Evolutionary conservation across 805 yeast genomes (phyloP), one percentile per base, ranked within the genome.

Genomic region (Cyberlindnera mycetangii): DNA sequence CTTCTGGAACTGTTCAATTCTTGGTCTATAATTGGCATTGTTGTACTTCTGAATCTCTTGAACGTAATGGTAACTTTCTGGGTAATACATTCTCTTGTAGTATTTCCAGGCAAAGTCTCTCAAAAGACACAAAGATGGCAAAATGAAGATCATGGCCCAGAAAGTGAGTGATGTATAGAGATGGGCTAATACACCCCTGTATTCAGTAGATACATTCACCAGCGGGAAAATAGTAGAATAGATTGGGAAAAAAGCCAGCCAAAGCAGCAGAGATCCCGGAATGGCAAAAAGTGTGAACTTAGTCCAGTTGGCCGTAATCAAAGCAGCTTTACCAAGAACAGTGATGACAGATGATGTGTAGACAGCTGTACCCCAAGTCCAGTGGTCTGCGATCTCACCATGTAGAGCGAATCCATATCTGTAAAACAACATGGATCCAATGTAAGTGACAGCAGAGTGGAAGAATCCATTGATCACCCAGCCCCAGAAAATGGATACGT

Each of bases 31-130:
- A 62, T 92, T 97, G 49, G 86, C 92, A 49, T 89, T 86, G 58
- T 92, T 90, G 66, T 83, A 89, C 68, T 93, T 93, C 66, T 93
- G 99, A 62, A 93, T 87, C 64, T 89, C 97, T 67, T 93, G 99
- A 32, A 92, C 97, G 58, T 86, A 82, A 67, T 93, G 99, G 63
- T 93, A 93, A 47, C 87, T 76, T 61, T 90, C 95, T 14, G 99
- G 99, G 48, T 72, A 75, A 71, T 89, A 89, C 76, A 87, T 87
- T 64, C 99, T 81, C 66, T 86, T 88, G 67, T 84, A 90, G 65
- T 86, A 93, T 64, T 93, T 93, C 97, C 98, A 93, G 1, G 86
- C 76, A 55, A 92, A 75, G 64, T 93, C 99, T 59, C 99, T 77
- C 42, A 87, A 53, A 45, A 93, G 71, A 56, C 98, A 90, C 47